Conservation (phyloP, 805 yeast species). For the Kodamaea hsintzibuensis region DNA sequence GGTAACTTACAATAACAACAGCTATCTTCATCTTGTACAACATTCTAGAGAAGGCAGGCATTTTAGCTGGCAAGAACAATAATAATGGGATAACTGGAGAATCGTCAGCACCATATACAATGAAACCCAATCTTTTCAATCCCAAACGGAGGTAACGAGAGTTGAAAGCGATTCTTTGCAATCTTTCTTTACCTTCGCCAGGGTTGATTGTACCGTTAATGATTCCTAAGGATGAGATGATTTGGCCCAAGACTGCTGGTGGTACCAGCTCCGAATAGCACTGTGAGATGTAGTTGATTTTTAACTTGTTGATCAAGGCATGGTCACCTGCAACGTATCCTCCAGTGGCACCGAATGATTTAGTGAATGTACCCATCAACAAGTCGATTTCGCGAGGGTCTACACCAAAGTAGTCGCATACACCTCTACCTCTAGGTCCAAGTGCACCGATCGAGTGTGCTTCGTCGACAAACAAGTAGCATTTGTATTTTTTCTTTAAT, state of each 20-base stretch:
- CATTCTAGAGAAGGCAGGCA: conserved; percentile 89
- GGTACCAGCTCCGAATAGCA: conserved; percentile 82
- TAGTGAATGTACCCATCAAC: conserved; percentile 96
- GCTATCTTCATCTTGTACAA: conserved; percentile 81
- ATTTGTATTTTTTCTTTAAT: conserved; percentile 80
- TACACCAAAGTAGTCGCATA: conserved; percentile 88
- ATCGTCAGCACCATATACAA: conserved; percentile 92
- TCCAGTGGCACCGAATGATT: conserved; percentile 98
- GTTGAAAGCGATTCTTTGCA: conserved; percentile 92
- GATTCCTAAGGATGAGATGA: conserved; percentile 73
- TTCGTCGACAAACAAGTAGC: conserved; percentile 90
- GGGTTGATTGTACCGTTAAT: conserved; percentile 83
- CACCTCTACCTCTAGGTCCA: conserved; percentile 92
- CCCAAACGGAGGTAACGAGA: conserved; percentile 92
- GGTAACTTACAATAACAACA: conserved; percentile 95
- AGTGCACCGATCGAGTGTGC: conserved; percentile 99
- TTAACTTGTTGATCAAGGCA: conserved; percentile 68
- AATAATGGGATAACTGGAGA: conserved; percentile 93
- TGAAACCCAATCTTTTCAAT: conserved; percentile 87
- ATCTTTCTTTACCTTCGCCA: conserved; percentile 89
- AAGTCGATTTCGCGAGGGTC: conserved; percentile 77
- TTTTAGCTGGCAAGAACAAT: conserved; percentile 86
- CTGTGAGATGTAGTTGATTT: conserved; percentile 70
- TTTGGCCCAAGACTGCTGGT: conserved; percentile 91
- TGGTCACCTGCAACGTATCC: conserved; percentile 88